Conservation (phyloP, 176 grass and related monocot genomes). For the Bonia amplexicaulis region DNA sequence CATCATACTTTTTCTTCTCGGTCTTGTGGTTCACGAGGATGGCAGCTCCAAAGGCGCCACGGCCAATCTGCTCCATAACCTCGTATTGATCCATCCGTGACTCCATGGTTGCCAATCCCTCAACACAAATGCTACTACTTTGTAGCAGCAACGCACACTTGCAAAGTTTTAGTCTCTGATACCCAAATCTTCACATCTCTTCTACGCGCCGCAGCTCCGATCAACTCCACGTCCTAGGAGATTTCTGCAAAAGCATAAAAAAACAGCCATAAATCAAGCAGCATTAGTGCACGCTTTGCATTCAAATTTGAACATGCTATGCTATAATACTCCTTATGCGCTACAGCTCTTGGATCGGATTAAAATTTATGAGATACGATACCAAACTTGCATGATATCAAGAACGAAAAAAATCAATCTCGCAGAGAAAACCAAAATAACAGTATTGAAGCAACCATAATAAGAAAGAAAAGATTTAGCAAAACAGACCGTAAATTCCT, state of each 20-base stretch:
- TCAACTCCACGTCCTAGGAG: background rate
- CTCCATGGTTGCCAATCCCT: constrained; percentile 56
- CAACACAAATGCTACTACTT: background rate
- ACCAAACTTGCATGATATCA: too few relatives aligned
- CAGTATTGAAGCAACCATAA: too few relatives aligned
- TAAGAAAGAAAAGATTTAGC: too few relatives aligned
- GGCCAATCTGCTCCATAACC: constrained; percentile 96
- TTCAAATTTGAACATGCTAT: constrained; percentile 13
- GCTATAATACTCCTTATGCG: too few relatives aligned
- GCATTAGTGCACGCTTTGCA: background rate
- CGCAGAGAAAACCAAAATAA: too few relatives aligned
- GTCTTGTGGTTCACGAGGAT: constrained; percentile 99
- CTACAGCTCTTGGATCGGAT: too few relatives aligned
- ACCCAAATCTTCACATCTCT: background rate
- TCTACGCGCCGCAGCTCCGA: background rate
- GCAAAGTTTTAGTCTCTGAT: background rate
- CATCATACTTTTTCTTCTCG: constrained; percentile 83
- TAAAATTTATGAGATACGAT: too few relatives aligned
- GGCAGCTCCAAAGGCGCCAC: constrained; percentile 93
- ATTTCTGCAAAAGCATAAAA: constrained; percentile 15
- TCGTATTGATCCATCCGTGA: constrained; percentile 97
- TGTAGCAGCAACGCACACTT: background rate
- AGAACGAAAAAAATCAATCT: too few relatives aligned
- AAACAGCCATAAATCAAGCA: background rate
- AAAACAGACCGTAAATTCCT: too few relatives aligned